phyloP scores from a whole-genome alignment of 192 early-diverging fungal species.

The Helicostylum pulchrum region DNA sequence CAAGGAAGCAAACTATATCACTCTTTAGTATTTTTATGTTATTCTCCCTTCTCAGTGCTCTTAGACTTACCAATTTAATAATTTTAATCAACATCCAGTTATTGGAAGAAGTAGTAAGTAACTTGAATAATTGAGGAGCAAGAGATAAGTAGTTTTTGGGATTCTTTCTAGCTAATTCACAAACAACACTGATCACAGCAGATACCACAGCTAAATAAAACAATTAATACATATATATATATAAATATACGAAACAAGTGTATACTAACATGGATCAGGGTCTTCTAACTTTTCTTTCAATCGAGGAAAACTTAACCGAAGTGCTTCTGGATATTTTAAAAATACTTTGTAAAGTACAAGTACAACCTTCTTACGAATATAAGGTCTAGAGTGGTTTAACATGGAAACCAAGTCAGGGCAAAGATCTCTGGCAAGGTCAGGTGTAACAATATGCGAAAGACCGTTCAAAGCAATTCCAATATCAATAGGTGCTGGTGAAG shows the following conservation, averaged over 20 bases:
- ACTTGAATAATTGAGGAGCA: conserved; percentile 89
- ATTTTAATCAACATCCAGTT: conserved; percentile 99
- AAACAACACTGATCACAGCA: conserved; percentile 92
- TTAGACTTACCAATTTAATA: conserved; percentile 78
- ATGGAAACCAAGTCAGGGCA: conserved; percentile 82
- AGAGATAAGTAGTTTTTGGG: conserved; percentile 92
- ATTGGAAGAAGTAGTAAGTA: conserved; percentile 86
- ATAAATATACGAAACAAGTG: not conserved
- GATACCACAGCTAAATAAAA: conserved; percentile 75
- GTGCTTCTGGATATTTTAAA: conserved; percentile 85
- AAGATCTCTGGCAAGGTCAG: conserved; percentile 86
- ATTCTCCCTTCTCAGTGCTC: not conserved
- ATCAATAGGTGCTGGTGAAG: conserved; percentile 79
- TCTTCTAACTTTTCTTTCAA: conserved; percentile 90
- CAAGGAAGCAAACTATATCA: conserved; percentile 80
- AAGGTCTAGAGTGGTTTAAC: conserved; percentile 89
- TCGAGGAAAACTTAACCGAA: conserved; percentile 74
- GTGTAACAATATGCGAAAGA: conserved; percentile 88
- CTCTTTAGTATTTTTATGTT: not conserved
- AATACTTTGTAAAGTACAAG: conserved; percentile 87
- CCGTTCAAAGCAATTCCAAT: conserved; percentile 89
- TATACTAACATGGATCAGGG: conserved; percentile 75
- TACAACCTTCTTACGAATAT: conserved; percentile 89
- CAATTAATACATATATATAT: not conserved
- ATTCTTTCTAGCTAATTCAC: conserved; percentile 91